These are phyloP conservation scores for Dioscorea cayenensis DNA, from an alignment of 116 monocot species.

Conservation along the genomic window DNA sequence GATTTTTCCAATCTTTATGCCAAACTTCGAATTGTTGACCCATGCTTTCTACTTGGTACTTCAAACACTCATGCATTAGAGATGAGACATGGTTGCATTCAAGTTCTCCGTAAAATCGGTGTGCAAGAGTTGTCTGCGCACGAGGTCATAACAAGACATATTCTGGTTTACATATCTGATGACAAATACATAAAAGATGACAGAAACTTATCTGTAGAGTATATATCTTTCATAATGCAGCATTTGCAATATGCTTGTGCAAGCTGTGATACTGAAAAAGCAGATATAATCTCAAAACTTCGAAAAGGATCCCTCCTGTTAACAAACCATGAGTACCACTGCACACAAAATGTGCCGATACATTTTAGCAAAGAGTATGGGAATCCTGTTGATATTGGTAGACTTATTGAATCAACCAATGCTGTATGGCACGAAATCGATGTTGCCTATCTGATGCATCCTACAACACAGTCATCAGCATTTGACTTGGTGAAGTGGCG, in stretches of 20 bases:
- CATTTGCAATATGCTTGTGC: constrained; percentile 74
- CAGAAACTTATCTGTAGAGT: constrained; percentile 57
- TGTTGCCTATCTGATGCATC: constrained; percentile 68
- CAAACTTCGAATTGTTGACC: constrained; percentile 61
- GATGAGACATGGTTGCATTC: constrained; percentile 33
- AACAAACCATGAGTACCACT: constrained; percentile 72
- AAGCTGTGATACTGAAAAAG: constrained; percentile 55
- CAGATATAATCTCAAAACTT: constrained; percentile 47
- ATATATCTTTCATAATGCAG: constrained; percentile 75
- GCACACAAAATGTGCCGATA: constrained; percentile 50
- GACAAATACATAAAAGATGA: constrained; percentile 18
- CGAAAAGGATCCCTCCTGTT: constrained; percentile 39
- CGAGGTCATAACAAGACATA: constrained; percentile 73
- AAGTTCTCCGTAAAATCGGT: constrained; percentile 72
- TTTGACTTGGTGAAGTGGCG: constrained; percentile 48
- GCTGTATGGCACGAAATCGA: constrained; percentile 73
- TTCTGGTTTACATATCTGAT: constrained; percentile 48
- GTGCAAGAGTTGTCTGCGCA: constrained; percentile 76
- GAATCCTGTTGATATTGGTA: constrained; percentile 56
- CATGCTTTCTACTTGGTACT: constrained; percentile 36
- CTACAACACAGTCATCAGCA: constrained; percentile 26
- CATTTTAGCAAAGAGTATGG: constrained; percentile 84
- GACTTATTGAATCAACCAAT: constrained; percentile 32
- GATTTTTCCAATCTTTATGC: constrained; percentile 61
- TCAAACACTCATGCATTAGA: constrained; percentile 14